These are phyloP conservation scores for Rhodofomes roseus DNA, from an alignment of 1,284 basidiomycete genomes.

Conservation along the genomic window DNA sequence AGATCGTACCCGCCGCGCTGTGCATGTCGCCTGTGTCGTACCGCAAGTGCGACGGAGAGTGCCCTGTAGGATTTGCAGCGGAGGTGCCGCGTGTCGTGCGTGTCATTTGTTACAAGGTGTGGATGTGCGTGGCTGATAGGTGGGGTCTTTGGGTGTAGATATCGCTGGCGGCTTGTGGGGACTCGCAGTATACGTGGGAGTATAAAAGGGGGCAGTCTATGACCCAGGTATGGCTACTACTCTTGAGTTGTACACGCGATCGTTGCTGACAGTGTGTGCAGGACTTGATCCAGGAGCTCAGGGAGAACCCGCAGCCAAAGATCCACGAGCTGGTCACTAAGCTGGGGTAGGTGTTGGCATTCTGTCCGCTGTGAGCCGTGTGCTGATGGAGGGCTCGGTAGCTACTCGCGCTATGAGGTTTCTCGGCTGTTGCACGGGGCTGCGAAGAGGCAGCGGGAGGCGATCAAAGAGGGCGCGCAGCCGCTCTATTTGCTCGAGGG, in stretches of 20 bases:
- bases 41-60: constrained; percentile 15
- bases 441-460: not conserved
- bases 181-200: constrained; percentile 20
- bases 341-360: not conserved
- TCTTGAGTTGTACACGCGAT: not conserved
- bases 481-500: not conserved
- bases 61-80: constrained; percentile 3
- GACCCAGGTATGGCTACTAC: constrained; percentile 12
- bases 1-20: not conserved
- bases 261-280: not conserved
- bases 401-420: not conserved
- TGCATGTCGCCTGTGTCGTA: constrained; percentile 10
- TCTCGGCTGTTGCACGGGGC: not conserved
- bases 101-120: not conserved
- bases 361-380: not conserved
- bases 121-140: not conserved
- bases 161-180: constrained; percentile 18
- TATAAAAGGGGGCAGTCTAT: constrained; percentile 15
- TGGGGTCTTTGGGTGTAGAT: constrained; percentile 7
- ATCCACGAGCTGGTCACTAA: constrained; percentile 1
- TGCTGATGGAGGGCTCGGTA: not conserved
- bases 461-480: not conserved
- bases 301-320: not conserved
- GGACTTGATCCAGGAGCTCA: constrained; percentile 2
- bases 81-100: constrained; percentile 14